A percentile compares a stretch with the other conserved stretches of the same genome.
Evolutionary conservation across 2,329 filamentous ascomycete species (phyloP).

Genomic region (Sarocladium kiliense): DNA sequence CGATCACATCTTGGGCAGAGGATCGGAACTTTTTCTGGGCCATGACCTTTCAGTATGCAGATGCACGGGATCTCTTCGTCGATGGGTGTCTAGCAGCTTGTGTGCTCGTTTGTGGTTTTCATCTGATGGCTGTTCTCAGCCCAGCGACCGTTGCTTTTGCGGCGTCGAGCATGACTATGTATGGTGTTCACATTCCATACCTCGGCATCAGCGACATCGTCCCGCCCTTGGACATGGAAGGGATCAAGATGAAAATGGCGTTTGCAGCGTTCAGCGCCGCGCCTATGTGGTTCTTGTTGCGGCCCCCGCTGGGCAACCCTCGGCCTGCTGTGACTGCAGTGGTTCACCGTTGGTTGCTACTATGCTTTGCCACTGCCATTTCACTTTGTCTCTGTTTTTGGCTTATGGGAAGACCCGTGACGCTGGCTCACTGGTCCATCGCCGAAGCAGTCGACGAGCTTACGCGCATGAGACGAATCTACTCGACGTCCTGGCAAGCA

Average conservation of each 20-base stretch:
- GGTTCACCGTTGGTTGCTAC: constrained; percentile 13
- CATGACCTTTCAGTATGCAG: constrained; percentile 22
- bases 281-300: background rate
- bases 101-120: constrained; percentile 20
- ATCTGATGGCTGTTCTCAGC: constrained; percentile 22
- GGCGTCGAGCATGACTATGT: constrained; percentile 17
- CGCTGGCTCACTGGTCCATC: background rate
- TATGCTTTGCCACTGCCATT: constrained; percentile 13
- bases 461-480: constrained; percentile 10
- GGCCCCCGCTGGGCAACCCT: background rate
- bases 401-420: constrained; percentile 3
- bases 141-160: constrained; percentile 22
- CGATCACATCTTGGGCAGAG: constrained; percentile 19
- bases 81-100: constrained; percentile 21
- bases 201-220: constrained; percentile 7
- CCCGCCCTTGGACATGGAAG: constrained; percentile 3
- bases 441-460: constrained; percentile 14
- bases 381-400: constrained; percentile 1
- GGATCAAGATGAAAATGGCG: background rate
- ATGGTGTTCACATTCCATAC: constrained; percentile 11
- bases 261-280: constrained; percentile 1
- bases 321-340: constrained; percentile 7
- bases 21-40: constrained; percentile 23
- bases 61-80: constrained; percentile 22
- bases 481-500: constrained; percentile 14